Evolutionary conservation across 306 rosid genomes (phyloP).

Genomic region (Begonia loranthoides): DNA sequence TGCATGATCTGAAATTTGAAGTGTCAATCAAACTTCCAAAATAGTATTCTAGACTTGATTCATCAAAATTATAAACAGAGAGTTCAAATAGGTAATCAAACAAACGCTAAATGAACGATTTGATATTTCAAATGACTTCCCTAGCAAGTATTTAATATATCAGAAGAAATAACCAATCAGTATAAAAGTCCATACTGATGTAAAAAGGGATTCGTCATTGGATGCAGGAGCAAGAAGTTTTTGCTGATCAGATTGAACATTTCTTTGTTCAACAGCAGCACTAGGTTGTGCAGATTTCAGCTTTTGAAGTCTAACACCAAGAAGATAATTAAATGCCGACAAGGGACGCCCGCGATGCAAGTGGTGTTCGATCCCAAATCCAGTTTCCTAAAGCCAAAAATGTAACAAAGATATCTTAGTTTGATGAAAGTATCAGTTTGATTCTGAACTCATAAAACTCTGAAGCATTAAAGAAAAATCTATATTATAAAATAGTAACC

Average conservation of each 20-base stretch:
- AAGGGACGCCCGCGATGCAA: conserved; percentile 88
- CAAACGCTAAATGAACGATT: neutral
- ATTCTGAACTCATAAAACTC: too few species aligned
- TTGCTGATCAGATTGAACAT: conserved; percentile 73
- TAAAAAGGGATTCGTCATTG: conserved; percentile 58
- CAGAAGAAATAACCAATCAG: neutral
- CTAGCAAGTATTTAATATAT: neutral
- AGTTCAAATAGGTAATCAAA: neutral
- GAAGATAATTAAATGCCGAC: conserved; percentile 77
- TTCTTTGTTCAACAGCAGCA: conserved; percentile 43
- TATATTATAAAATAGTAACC: too few species aligned
- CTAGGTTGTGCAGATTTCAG: conserved; percentile 50
- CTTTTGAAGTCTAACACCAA: conserved; percentile 54
- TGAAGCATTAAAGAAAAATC: too few species aligned
- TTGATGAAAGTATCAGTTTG: too few species aligned
- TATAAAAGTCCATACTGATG: conserved; percentile 44
- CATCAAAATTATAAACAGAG: neutral
- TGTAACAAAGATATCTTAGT: conserved; percentile 4
- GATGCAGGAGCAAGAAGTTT: conserved; percentile 66
- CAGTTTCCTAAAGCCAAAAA: conserved; percentile 53
- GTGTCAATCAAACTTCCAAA: conserved; percentile 2
- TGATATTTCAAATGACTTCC: neutral
- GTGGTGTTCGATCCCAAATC: conserved; percentile 82
- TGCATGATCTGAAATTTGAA: conserved; percentile 63
- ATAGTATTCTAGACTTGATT: neutral